Conservation (phyloP, 179 eudicot species). For the Actinidia chinensis region DNA sequence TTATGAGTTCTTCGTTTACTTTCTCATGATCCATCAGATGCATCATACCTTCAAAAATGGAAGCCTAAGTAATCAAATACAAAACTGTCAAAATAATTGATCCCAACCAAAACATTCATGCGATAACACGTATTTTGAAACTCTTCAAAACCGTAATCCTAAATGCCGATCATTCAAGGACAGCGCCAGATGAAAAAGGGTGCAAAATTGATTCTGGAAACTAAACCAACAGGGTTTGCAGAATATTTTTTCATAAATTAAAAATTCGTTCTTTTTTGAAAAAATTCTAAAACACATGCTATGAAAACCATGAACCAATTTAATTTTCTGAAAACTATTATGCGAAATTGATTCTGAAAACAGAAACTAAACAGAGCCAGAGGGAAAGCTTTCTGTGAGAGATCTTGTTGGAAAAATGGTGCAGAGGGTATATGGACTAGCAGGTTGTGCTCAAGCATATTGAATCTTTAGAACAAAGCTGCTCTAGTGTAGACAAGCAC, state of each 20-base stretch:
- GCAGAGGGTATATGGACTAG: too few species aligned
- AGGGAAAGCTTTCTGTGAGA: neutral
- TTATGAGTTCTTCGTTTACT: conserved; percentile 55
- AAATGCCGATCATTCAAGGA: neutral
- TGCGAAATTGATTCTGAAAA: neutral
- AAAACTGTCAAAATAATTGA: neutral
- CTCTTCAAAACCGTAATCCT: neutral
- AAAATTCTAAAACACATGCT: too few species aligned
- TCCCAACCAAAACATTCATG: neutral
- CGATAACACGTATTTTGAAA: neutral
- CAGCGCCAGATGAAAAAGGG: neutral
- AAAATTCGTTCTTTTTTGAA: too few species aligned
- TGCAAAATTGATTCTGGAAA: too few species aligned
- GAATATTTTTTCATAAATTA: too few species aligned
- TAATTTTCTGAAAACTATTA: neutral
- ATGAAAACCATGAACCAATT: too few species aligned
- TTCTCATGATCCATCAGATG: conserved; percentile 95
- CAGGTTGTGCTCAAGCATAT: too few species aligned
- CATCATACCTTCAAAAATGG: conserved; percentile 76
- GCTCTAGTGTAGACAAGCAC: too few species aligned
- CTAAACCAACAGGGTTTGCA: too few species aligned
- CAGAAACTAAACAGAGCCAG: neutral
- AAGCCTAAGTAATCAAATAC: neutral
- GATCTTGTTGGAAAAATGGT: too few species aligned
- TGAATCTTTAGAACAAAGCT: too few species aligned